Conservation (phyloP, 352 stramenopile genomes). For the Aphanomyces cochlioides region DNA sequence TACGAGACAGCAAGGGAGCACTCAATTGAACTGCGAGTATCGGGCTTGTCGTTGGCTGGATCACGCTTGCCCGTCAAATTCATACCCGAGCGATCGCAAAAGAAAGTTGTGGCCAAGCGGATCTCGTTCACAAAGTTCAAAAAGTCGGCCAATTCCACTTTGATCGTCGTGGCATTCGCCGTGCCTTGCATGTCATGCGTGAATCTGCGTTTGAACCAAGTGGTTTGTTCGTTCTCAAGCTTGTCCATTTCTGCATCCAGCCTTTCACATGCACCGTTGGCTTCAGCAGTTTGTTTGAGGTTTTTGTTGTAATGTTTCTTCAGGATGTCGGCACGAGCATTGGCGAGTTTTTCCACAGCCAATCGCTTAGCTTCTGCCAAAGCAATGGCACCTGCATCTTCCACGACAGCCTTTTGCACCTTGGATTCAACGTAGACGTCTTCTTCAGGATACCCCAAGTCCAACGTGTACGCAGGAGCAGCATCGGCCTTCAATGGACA, state of each 20-base stretch:
- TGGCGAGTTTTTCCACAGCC: conserved; percentile 57
- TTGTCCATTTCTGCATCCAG: conserved; percentile 72
- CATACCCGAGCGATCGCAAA: conserved; percentile 82
- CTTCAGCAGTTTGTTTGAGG: conserved; percentile 80
- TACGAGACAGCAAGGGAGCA: conserved; percentile 56
- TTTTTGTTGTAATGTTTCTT: conserved; percentile 86
- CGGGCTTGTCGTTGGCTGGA: conserved; percentile 53
- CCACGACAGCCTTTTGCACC: conserved; percentile 60
- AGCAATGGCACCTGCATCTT: conserved; percentile 65
- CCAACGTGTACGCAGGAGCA: conserved; percentile 62
- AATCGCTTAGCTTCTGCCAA: conserved; percentile 66
- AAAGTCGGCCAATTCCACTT: conserved; percentile 80
- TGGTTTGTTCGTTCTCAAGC: conserved; percentile 62
- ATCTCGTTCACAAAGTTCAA: conserved; percentile 77
- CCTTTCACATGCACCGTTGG: conserved; percentile 70
- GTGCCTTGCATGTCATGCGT: conserved; percentile 21
- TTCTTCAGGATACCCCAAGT: conserved; percentile 76
- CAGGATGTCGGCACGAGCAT: conserved; percentile 56
- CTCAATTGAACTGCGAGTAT: conserved; percentile 75
- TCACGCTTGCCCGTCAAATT: conserved; percentile 81
- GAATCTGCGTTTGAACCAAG: conserved; percentile 72
- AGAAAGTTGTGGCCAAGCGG: conserved; percentile 68
- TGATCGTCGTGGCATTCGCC: conserved; percentile 80
- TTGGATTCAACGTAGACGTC: conserved; percentile 74
- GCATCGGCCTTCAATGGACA: conserved; percentile 87